Base-by-base conservation (phyloP, 495 filamentous ascomycete genomes). In the Penicillium mononematosum region DNA sequence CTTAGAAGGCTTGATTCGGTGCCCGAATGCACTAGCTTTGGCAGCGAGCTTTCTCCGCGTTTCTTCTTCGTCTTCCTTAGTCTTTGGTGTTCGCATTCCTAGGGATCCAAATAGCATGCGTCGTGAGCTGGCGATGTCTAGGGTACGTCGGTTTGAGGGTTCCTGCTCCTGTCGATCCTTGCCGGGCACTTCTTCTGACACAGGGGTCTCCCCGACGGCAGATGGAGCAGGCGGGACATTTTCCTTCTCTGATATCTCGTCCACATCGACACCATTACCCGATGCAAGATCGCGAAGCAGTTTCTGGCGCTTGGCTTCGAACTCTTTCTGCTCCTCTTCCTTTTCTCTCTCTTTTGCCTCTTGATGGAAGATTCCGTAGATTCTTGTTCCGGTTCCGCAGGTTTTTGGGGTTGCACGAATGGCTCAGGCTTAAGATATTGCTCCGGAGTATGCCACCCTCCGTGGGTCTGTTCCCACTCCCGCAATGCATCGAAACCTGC, bases 71-170 rank as follows among this genome's bases (percentile, higher is more conserved):
- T 91, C 87, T 55, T 81, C 79, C 62, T 88, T 85, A 4, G 79
- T 84, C 53, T 81, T 84, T 3, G 89, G 89, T 10, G 78, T 80
- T 54, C 80, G 80, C 5, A 91, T 72, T 32, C 88, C 89, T n/a
- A 92, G 75, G 22, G 87, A 83, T 19, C 85, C 84, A 62, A 91
- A 91, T 0, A 94, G 64, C 58, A 92, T 66, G 57, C 89, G 77
- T 42, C 82, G 80, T 4, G 84, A 83, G 55, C 87, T 85, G 9
- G 75, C 82, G 4, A 90, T 59, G 63, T 92, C 87, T 19, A 91
- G 65, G 1, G 75, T 73, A 54, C 79, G 78, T 58, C 75, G 69
- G 39, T 65, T 69, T 4, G 66, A 68, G 6, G 68, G 53, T 11
- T 64, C 62, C 17, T 57, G 24, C 20, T 59, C 47, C 9, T 19